A percentile compares a stretch with the other conserved stretches of the same genome.
Evolutionary conservation across 305 asterid species (phyloP).

Genomic region (Andrographis paniculata): DNA sequence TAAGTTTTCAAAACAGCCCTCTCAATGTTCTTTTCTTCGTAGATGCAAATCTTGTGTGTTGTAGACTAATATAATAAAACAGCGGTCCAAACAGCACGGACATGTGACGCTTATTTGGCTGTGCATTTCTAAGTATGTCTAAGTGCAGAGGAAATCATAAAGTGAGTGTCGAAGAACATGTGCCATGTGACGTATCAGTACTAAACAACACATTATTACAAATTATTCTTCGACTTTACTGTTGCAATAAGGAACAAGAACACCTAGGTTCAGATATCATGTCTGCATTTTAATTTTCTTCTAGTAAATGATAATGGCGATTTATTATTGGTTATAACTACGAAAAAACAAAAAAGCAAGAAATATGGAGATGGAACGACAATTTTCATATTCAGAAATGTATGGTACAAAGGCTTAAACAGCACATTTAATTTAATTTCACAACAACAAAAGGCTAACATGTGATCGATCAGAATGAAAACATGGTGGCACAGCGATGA

Average conservation of each 20-base stretch:
- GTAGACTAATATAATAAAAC: neutral
- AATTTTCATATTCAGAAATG: too few species aligned
- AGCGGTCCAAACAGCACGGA: constrained; percentile 3
- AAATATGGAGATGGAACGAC: too few species aligned
- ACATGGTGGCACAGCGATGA: neutral
- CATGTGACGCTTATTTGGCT: constrained; percentile 40
- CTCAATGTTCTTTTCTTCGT: constrained; percentile 19
- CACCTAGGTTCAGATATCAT: too few species aligned
- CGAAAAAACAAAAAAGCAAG: too few species aligned
- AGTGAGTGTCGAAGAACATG: neutral
- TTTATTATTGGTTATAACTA: too few species aligned
- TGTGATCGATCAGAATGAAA: neutral
- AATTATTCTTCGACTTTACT: too few species aligned
- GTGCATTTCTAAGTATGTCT: neutral
- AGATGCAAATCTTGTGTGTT: neutral
- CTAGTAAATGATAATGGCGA: too few species aligned
- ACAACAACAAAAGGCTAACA: neutral
- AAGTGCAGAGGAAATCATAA: neutral
- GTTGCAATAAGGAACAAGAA: neutral
- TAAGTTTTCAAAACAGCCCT: too few species aligned
- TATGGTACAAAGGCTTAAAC: too few species aligned
- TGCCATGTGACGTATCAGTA: neutral
- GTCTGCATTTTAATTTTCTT: too few species aligned
- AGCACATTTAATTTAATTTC: too few species aligned
- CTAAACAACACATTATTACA: neutral